These are phyloP conservation scores for Solanum etuberosum DNA, from an alignment of 257 asterid species.

Conservation along the genomic window DNA sequence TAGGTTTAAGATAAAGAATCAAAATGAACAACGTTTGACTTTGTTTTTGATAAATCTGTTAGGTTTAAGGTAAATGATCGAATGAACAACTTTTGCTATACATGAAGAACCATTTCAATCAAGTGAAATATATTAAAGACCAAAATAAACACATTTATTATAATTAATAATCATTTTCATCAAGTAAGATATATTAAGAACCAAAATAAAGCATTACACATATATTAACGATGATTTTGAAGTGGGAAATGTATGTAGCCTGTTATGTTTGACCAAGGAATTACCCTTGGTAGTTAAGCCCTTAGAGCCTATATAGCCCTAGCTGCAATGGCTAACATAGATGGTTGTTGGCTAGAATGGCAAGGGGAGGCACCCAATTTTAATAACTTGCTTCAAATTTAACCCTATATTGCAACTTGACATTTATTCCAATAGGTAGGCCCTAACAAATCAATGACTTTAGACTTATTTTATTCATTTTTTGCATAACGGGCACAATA, in stretches of 20 bases:
- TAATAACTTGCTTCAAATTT: neutral
- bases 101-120: no score
- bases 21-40: neutral
- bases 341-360: neutral
- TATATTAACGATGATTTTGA: no score
- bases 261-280: neutral
- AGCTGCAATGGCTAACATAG: neutral
- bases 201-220: no score
- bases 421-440: neutral
- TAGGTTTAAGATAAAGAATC: neutral
- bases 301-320: neutral
- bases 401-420: neutral
- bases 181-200: no score
- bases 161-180: no score
- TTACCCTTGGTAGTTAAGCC: neutral
- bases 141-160: neutral
- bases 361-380: neutral
- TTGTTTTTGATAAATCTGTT: no score
- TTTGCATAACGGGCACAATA: neutral
- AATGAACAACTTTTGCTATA: neutral
- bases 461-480: neutral
- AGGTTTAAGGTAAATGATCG: neutral
- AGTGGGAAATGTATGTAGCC: neutral
- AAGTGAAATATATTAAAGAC: no score
- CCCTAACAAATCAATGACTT: neutral